These are phyloP conservation scores for Arthrinium puccinioides DNA, from an alignment of 2,329 filamentous ascomycete genomes.

Conservation along the genomic window DNA sequence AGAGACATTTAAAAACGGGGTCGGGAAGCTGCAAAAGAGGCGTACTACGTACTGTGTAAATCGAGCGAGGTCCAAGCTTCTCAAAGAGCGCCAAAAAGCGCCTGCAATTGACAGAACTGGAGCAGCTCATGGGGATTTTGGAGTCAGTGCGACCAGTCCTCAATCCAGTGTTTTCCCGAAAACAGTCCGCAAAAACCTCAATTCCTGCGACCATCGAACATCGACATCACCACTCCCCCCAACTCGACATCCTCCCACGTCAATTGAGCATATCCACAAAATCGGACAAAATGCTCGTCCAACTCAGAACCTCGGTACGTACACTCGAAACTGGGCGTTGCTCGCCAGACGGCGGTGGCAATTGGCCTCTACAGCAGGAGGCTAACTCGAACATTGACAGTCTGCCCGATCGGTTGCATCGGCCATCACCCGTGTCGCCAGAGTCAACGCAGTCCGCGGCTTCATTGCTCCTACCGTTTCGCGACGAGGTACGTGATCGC, in stretches of 20 bases:
- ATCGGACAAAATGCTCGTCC: slow-evolving; percentile 46
- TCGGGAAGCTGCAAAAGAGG: no score
- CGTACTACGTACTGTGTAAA: no score
- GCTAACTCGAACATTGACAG: slow-evolving; percentile 23
- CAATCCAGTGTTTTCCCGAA: no score
- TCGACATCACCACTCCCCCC: slow-evolving; percentile 7
- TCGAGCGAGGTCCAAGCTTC: no score
- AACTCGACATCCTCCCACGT: slow-evolving; percentile 23
- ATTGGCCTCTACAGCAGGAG: no score
- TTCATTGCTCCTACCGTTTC: slow-evolving; percentile 56
- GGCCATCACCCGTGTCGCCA: slow-evolving; percentile 42
- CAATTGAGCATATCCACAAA: slow-evolving; percentile 41
- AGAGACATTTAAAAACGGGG: no score
- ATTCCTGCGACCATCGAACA: background rate
- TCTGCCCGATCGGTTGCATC: slow-evolving; percentile 43
- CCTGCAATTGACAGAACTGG: no score
- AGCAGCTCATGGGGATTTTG: no score
- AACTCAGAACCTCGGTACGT: slow-evolving; percentile 51
- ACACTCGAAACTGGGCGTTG: background rate
- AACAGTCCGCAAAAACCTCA: slow-evolving; percentile 6
- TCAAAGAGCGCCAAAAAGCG: no score
- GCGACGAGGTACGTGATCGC: slow-evolving; percentile 48
- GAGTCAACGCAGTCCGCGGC: slow-evolving; percentile 40
- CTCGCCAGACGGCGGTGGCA: background rate
- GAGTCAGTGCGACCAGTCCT: no score